A percentile compares a stretch with the other conserved stretches of the same genome.
phyloP scores from a whole-genome alignment of 2,329 filamentous ascomycete genomes.

The Phaeosphaeria sp. region DNA sequence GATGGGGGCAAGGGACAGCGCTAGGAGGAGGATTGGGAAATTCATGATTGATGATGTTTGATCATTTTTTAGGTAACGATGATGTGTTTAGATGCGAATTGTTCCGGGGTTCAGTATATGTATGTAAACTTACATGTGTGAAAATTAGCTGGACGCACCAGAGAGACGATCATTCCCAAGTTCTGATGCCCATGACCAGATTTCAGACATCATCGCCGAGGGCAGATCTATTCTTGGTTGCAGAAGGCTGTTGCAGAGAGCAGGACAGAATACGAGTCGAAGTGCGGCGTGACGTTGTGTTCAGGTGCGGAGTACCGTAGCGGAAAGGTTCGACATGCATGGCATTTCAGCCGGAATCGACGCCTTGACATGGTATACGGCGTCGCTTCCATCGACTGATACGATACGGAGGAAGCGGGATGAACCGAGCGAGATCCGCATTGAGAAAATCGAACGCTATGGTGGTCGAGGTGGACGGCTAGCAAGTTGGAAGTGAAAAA shows the following conservation, averaged over 20 bases:
- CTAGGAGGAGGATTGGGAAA: not conserved
- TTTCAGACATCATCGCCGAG: too few relatives aligned
- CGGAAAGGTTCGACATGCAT: not conserved
- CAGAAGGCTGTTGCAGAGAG: not conserved
- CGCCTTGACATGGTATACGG: not conserved
- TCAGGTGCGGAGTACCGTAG: not conserved
- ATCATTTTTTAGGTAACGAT: not conserved
- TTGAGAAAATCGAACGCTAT: too few relatives aligned
- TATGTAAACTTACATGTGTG: too few relatives aligned
- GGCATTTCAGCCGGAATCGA: not conserved
- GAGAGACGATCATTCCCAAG: too few relatives aligned
- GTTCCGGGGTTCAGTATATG: too few relatives aligned
- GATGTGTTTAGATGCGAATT: too few relatives aligned
- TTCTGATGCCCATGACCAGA: too few relatives aligned
- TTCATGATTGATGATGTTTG: not conserved
- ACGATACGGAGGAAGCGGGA: not conserved
- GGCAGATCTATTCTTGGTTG: not conserved
- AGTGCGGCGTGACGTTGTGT: not conserved
- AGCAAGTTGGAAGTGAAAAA: not conserved
- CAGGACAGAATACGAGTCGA: not conserved
- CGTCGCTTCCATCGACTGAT: not conserved
- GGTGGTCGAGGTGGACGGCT: too few relatives aligned
- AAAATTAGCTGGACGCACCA: too few relatives aligned
- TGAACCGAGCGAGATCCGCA: not conserved
- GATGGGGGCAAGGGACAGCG: slow-evolving; percentile 7